Conservation (phyloP, 805 yeast genomes). For the Torulaspora quercuum region DNA sequence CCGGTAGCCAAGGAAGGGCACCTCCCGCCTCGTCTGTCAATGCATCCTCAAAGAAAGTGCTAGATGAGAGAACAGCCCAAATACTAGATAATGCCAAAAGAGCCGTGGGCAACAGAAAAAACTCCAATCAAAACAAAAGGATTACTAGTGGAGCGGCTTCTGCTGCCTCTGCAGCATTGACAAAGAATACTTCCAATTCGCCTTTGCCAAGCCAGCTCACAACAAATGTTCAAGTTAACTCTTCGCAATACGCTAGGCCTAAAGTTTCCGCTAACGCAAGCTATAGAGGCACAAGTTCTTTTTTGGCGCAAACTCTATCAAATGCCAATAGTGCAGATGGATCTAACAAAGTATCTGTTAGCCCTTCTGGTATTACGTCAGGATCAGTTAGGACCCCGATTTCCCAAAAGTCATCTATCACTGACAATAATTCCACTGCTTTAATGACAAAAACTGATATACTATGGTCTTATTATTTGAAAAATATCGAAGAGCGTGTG, state of each 20-base stretch:
- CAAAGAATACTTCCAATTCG: conserved; percentile 16
- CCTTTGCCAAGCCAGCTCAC: no score
- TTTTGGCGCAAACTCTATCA: conserved; percentile 1
- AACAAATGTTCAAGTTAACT: no score
- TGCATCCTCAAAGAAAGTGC: conserved; percentile 16
- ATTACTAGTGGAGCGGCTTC: conserved; percentile 24
- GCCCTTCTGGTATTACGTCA: conserved; percentile 6
- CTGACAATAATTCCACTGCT: conserved; percentile 31
- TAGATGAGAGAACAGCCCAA: conserved; percentile 34
- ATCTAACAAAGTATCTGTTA: conserved; percentile 3
- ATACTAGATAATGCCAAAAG: conserved; percentile 33
- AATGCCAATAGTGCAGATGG: conserved; percentile 4
- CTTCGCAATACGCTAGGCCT: no score
- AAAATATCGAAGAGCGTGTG: conserved; percentile 57
- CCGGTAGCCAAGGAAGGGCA: conserved; percentile 2
- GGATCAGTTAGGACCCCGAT: conserved; percentile 5
- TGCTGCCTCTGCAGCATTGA: conserved; percentile 26
- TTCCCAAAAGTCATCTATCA: neutral
- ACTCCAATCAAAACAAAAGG: conserved; percentile 12
- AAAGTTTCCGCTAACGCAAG: no score
- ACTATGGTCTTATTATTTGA: conserved; percentile 55
- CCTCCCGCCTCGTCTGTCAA: conserved; percentile 4
- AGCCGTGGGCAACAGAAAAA: conserved; percentile 24
- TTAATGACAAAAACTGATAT: conserved; percentile 53
- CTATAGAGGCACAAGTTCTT: conserved; percentile 1